Base-by-base conservation (phyloP, 106 monocot genomes). In the Acorus calamus region DNA sequence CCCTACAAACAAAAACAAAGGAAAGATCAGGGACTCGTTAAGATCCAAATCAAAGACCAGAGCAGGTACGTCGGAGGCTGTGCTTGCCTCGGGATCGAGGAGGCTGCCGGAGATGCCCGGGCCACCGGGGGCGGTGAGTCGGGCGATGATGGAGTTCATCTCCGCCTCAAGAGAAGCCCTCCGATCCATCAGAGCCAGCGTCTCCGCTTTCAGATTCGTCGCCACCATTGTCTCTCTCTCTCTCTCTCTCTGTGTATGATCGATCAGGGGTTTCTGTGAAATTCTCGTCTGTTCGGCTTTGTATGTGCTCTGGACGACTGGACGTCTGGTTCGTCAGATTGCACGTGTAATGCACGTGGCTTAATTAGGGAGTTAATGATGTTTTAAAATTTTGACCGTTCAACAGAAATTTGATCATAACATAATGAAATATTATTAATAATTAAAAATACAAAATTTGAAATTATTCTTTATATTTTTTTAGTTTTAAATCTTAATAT, bases 21-120 rank as follows among this genome's bases (percentile, higher is more conserved):
- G 28, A 28, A 28, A 28, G 44, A 12, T 11, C 53, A 7, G 11
- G 4, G 14, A 54, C 8, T 3, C 41, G 41, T 41, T 41, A 47
- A 3, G 9, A 54, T 7, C 28, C 14, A 66, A 11, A 3, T 12
- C 11, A 7, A 13, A 6, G 50, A 42, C 4, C 11, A 44, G 42
- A 7, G 11, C 14, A 44, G 7, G 11, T 14, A 66, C 8, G 9
- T 5, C 12, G 59, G 47, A 43, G 10, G 59, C 10, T 11, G 11
- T 28, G 4, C 43, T 41, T 64, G 63, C 96, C 87, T 91, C 87
- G 5, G 76, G 59, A 46, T 96, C 96, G 7, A 91, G 74, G 55
- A 96, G 96, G 67, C 75, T 71, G 56, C 87, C 96, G 66, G 84
- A 69, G 85, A 96, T 60, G 0, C 96, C 96, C 6, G 91, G 88